Evolutionary conservation across 2,329 filamentous ascomycete genomes (phyloP), one percentile per base, ranked within the genome.

Genomic region (Talaromyces sp.): DNA sequence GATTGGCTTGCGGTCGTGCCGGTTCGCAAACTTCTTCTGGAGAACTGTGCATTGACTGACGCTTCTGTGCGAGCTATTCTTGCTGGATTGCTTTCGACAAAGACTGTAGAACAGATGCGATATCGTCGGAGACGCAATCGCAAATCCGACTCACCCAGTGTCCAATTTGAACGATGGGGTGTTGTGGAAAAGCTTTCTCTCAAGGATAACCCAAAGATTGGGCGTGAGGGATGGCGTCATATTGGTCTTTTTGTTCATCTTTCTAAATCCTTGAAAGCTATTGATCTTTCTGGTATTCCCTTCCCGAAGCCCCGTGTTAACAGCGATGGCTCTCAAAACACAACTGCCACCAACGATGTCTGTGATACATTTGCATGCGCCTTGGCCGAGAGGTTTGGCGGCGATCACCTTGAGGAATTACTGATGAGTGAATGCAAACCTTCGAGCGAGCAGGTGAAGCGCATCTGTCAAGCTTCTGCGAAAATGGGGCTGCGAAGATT

Each of bases 1-100:
- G 94, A 99, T 69, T 99, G 93, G 79, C 80, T 99, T 36, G 93
- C 94, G 4, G 86, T 99, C 6, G 93, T 97, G 0, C 93, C 94
- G 0, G 87, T 97, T 2, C 88, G 89, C 61, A 91, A 95, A 65
- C 75, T 99, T 0, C 80, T 95, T 6, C 75, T 97, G 49, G 92
- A 97, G 65, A 90, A 95, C 67, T 93, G 91, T 55, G 89, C 91
- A 5, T 75, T 99, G 33, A 90, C 83, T 1, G 92, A 97, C 64
- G 91, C 96, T 69, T 91, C 91, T 3, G 78, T 97, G 6, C 84
- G 94, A 16, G 88, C 96, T 16, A 85, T 97, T 37, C 81, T 99
- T 9, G 90, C 92, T 1, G 93, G 91, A 3, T 78, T 99, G 1
- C 77, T 97, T 6, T 89, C 92, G 3, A 88, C 90, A 2, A 94